Evolutionary conservation across 129 eudicot species (phyloP).

Genomic region (Kitagawia praeruptora): DNA sequence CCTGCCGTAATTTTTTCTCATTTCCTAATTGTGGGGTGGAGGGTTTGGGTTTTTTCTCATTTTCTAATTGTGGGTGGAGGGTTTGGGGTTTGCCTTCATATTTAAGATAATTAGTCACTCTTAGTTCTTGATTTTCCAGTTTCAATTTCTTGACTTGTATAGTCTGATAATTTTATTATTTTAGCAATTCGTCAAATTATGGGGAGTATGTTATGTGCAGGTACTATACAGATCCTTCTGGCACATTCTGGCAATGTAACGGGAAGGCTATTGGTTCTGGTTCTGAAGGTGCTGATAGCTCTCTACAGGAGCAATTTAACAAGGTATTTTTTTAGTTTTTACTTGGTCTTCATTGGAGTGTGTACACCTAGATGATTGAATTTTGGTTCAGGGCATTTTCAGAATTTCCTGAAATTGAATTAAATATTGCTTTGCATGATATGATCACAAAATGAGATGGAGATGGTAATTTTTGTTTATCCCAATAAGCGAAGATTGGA

Average conservation of each 20-base stretch:
- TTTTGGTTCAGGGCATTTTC: not conserved
- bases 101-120: not conserved
- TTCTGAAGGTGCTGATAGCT: conserved; percentile 99
- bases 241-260: conserved; percentile 98
- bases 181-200: not conserved
- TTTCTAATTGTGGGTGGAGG: not conserved
- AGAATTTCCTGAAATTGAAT: not conserved
- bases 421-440: not conserved
- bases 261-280: conserved; percentile 99
- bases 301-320: conserved; percentile 94
- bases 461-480: not conserved
- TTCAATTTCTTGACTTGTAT: not conserved
- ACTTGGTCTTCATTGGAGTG: not conserved
- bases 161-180: not conserved
- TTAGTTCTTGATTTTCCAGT: not conserved
- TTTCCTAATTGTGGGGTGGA: not conserved
- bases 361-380: not conserved
- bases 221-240: conserved; percentile 98
- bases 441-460: not conserved
- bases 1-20: not conserved
- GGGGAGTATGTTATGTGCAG: conserved; percentile 31
- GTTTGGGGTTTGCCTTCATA: not conserved
- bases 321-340: conserved; percentile 36
- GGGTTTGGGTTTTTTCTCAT: not conserved
- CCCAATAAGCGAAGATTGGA: not conserved